Percentiles rank a stretch among this genome's conserved stretches.
phyloP scores from a whole-genome alignment of 1,139 yeast species.

The Suhomyces bribrorum region DNA sequence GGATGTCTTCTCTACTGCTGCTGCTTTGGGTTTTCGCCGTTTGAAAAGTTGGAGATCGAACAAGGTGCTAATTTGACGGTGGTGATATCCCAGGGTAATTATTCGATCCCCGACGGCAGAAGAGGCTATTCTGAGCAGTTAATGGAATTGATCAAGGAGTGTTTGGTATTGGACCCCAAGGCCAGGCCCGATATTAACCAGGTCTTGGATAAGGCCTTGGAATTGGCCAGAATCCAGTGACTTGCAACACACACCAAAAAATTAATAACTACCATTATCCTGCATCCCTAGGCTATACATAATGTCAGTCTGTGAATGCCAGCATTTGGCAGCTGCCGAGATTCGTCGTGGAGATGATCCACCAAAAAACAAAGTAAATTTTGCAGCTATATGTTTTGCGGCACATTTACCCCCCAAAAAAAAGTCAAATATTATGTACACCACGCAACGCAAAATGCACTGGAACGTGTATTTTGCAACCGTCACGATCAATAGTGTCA shows the following conservation, averaged over 20 bases:
- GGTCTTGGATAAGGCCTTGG: slow-evolving; percentile 51
- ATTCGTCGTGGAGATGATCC: no score
- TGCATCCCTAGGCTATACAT: no score
- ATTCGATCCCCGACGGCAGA: slow-evolving; percentile 54
- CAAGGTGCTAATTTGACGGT: slow-evolving; percentile 80
- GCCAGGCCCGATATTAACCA: slow-evolving; percentile 65
- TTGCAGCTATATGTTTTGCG: no score
- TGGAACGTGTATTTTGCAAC: no score
- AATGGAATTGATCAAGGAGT: slow-evolving; percentile 54
- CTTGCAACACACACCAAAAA: background rate
- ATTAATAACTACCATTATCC: no score
- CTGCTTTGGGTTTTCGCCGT: slow-evolving; percentile 81
- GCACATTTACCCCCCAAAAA: no score
- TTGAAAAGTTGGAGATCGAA: slow-evolving; percentile 77
- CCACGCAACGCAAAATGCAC: no score
- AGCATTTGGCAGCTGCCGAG: no score
- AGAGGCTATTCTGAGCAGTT: slow-evolving; percentile 57
- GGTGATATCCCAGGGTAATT: slow-evolving; percentile 75
- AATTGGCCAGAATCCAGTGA: slow-evolving; percentile 21
- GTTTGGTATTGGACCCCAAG: slow-evolving; percentile 61
- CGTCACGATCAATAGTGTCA: no score
- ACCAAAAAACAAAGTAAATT: no score
- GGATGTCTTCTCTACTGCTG: slow-evolving; percentile 82
- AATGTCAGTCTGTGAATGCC: no score
- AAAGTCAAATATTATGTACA: no score